These are phyloP conservation scores for Lantana camara DNA, from an alignment of 257 asterid species.

Conservation along the genomic window DNA sequence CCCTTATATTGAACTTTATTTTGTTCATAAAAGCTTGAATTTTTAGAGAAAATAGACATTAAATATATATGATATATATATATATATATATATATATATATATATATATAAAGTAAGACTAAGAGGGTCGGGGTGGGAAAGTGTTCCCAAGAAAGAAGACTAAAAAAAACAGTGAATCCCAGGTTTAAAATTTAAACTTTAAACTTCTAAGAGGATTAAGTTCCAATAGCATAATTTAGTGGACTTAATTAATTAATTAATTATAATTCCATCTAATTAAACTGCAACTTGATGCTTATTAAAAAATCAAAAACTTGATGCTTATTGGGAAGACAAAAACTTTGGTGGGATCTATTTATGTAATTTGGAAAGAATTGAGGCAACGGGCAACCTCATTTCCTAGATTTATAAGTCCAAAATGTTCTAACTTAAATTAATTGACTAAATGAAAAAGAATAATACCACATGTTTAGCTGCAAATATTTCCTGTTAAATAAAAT, in stretches of 20 bases:
- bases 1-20: no score
- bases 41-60: no score
- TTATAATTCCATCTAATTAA: slow-evolving; percentile 4
- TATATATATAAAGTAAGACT: no score
- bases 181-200: no score
- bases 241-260: slow-evolving; percentile 14
- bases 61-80: no score
- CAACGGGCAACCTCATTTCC: not conserved
- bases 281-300: slow-evolving; percentile 20
- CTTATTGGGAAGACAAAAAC: slow-evolving; percentile 17
- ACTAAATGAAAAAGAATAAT: not conserved
- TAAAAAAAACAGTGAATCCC: slow-evolving; percentile 11
- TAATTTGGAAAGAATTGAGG: no score
- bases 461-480: not conserved
- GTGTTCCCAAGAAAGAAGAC: not conserved
- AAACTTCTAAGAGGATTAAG: not conserved
- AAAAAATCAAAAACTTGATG: slow-evolving; percentile 1
- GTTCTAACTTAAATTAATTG: not conserved
- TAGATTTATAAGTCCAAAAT: not conserved
- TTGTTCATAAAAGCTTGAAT: no score
- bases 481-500: not conserved
- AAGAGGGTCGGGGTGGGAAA: not conserved
- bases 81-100: no score
- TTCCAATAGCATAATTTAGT: slow-evolving; percentile 9
- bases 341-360: not conserved